Conservation (phyloP, 768 basidiomycete genomes). For the Lentinula sp. region DNA sequence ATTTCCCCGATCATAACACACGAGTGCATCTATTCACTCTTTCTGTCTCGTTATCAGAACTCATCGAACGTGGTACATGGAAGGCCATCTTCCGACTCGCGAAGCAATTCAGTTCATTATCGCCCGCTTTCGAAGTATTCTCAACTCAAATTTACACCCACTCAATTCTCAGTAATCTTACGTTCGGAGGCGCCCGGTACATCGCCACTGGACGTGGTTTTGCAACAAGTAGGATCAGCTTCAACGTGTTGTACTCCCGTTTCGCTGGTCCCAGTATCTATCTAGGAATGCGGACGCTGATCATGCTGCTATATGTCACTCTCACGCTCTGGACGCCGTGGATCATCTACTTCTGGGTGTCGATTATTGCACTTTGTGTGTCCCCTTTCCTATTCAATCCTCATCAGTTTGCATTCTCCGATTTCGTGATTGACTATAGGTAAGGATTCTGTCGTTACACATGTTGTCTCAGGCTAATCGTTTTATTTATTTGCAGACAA, state of each 20-base stretch:
- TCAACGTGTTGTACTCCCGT: conserved; percentile 93
- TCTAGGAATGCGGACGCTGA: conserved; percentile 87
- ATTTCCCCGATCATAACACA: conserved; percentile 11
- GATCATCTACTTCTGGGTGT: conserved; percentile 97
- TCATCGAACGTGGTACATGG: conserved; percentile 91
- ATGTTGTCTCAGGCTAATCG: neutral
- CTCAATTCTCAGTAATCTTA: conserved; percentile 94
- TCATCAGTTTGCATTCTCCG: conserved; percentile 97
- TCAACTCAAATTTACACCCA: conserved; percentile 98
- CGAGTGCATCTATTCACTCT: conserved; percentile 10
- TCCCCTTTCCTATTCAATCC: conserved; percentile 99
- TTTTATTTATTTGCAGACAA: conserved; percentile 51
- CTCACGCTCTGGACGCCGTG: conserved; percentile 88
- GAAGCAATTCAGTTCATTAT: conserved; percentile 92
- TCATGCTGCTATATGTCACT: conserved; percentile 93
- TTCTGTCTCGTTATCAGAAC: conserved; percentile 45
- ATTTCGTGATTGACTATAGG: conserved; percentile 96
- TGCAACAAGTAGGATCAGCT: conserved; percentile 91
- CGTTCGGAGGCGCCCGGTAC: conserved; percentile 96
- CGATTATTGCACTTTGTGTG: conserved; percentile 85
- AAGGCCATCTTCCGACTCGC: conserved; percentile 87
- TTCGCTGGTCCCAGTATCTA: conserved; percentile 99
- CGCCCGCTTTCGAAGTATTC: conserved; percentile 96
- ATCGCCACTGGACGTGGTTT: conserved; percentile 99
- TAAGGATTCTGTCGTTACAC: conserved; percentile 24